Percentiles rank a stretch among this genome's conserved stretches.
Conservation (phyloP, 169 alveolate genomes). For the Amoebophrya sp. region DNA sequence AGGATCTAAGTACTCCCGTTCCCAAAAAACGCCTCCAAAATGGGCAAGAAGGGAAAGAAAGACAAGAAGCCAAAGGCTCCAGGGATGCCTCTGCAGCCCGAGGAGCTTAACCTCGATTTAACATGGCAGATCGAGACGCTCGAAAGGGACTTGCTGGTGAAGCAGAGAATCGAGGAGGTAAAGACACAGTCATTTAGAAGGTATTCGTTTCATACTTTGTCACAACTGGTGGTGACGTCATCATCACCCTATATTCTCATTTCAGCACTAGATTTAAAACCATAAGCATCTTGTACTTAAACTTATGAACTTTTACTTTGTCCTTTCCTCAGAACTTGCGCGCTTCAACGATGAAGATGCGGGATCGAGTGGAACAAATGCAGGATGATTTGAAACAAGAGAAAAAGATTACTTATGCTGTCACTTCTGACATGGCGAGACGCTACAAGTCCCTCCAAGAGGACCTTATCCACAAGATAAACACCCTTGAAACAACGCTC, state of each 20-base stretch:
- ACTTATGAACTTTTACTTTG: too few species aligned
- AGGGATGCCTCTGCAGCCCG: background rate
- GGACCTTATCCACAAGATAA: slow-evolving; percentile 1
- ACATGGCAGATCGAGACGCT: background rate
- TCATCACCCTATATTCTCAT: too few species aligned
- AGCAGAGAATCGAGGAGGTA: background rate
- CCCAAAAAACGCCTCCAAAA: too few species aligned
- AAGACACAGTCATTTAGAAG: too few species aligned
- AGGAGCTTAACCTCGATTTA: background rate
- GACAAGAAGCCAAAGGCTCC: background rate
- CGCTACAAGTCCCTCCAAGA: slow-evolving; percentile 23
- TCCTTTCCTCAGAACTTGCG: background rate
- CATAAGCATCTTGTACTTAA: too few species aligned
- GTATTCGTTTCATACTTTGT: too few species aligned
- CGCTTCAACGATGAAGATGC: background rate
- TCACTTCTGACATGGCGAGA: slow-evolving; percentile 22
- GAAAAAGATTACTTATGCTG: background rate
- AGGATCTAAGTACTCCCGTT: too few species aligned
- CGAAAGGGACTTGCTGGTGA: background rate
- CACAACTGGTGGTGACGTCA: too few species aligned
- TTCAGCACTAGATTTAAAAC: too few species aligned
- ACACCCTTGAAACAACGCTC: slow-evolving; percentile 22
- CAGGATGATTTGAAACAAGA: background rate
- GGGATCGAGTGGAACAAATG: background rate
- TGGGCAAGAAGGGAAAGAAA: background rate